Conservation (phyloP, 441 rosid genomes). For the California macrophylla region DNA sequence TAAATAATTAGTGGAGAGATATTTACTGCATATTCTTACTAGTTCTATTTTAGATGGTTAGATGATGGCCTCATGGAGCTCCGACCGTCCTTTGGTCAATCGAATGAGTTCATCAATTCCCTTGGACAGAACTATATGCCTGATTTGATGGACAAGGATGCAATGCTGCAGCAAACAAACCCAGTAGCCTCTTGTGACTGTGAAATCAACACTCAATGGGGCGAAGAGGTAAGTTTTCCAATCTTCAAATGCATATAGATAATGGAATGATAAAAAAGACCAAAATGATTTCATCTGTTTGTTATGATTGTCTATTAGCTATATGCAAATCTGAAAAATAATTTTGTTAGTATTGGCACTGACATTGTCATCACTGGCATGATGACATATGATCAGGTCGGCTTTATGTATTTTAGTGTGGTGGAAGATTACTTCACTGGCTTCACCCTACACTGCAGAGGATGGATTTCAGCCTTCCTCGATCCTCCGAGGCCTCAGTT, state of each 20-base stretch:
- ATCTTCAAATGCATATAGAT: too few relatives aligned
- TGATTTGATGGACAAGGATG: not conserved
- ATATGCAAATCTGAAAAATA: not conserved
- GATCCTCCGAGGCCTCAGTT: constrained; percentile 24
- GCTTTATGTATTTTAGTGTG: constrained; percentile 19
- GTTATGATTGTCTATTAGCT: not conserved
- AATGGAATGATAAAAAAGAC: not conserved
- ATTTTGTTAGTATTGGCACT: too few relatives aligned
- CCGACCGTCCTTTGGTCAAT: constrained; percentile 25
- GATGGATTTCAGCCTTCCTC: constrained; percentile 26
- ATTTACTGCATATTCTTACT: too few relatives aligned
- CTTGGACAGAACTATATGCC: not conserved
- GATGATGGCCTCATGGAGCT: constrained; percentile 20
- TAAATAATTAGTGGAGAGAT: too few relatives aligned
- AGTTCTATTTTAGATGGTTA: not conserved
- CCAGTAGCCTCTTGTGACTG: not conserved
- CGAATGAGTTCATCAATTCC: constrained; percentile 25
- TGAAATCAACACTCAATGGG: not conserved
- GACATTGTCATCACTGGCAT: too few relatives aligned
- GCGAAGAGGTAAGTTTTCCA: not conserved
- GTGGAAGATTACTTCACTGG: constrained; percentile 27
- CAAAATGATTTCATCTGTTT: not conserved
- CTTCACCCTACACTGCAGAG: constrained; percentile 22
- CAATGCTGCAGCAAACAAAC: not conserved
- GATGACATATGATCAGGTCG: constrained; percentile 17